These are phyloP conservation scores for Trichoderma arundinaceum DNA, from an alignment of 2,329 filamentous ascomycete genomes.

Conservation along the genomic window DNA sequence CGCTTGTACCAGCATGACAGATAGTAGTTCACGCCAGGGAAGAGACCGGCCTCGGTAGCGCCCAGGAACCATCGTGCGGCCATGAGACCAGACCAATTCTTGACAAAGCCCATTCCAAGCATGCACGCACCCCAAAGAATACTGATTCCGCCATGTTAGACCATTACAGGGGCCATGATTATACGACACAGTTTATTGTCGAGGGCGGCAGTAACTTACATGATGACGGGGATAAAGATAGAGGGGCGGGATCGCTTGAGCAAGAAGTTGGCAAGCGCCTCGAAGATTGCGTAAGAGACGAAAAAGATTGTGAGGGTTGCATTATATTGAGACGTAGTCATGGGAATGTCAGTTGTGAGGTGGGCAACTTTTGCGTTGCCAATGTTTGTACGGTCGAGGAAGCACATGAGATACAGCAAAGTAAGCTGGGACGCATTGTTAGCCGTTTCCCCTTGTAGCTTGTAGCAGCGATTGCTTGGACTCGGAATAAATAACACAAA, in stretches of 20 bases:
- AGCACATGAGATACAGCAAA: constrained; percentile 75
- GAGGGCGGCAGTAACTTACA: constrained; percentile 54
- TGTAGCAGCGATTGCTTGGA: neutral
- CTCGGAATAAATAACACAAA: neutral
- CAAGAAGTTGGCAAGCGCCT: constrained; percentile 78
- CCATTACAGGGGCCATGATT: no score
- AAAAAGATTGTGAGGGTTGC: constrained; percentile 82
- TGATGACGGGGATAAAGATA: constrained; percentile 81
- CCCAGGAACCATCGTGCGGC: constrained; percentile 74
- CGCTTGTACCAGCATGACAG: constrained; percentile 84
- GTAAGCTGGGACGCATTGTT: constrained; percentile 56
- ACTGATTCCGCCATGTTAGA: constrained; percentile 47
- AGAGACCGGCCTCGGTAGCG: constrained; percentile 75
- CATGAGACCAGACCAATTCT: constrained; percentile 68
- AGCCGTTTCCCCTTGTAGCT: neutral
- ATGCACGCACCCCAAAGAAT: constrained; percentile 70
- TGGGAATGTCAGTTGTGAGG: constrained; percentile 56
- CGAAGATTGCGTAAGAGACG: constrained; percentile 80
- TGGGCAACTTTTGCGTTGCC: constrained; percentile 69
- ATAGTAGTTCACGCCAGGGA: constrained; percentile 80
- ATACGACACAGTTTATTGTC: neutral
- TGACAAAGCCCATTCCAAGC: constrained; percentile 71
- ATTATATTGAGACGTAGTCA: constrained; percentile 71
- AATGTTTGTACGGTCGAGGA: constrained; percentile 79
- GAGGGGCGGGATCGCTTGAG: constrained; percentile 78